Evolutionary conservation across 2,329 filamentous ascomycete genomes (phyloP).

Genomic region (Lecanicillium sp.): DNA sequence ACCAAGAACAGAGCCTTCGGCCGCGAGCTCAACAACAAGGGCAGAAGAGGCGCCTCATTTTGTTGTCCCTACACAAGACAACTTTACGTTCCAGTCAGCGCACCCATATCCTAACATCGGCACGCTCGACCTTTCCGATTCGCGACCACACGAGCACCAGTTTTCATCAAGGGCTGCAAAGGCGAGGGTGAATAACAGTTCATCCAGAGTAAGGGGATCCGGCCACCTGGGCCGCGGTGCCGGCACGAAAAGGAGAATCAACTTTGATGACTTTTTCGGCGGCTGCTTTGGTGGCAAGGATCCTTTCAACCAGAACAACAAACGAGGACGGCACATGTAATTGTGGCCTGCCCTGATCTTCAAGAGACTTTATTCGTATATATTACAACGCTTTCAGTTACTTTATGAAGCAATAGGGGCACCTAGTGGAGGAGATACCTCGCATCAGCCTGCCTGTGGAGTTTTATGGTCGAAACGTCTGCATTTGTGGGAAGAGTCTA

Average conservation of each 20-base stretch:
- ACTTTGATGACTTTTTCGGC: constrained; percentile 69
- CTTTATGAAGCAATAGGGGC: neutral
- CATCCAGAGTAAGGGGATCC: constrained; percentile 18
- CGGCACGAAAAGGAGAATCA: constrained; percentile 65
- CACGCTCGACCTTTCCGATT: constrained; percentile 51
- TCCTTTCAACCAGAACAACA: constrained; percentile 38
- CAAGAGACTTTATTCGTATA: too few relatives aligned
- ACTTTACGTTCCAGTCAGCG: constrained; percentile 62
- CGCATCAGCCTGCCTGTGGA: too few relatives aligned
- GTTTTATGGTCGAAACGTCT: too few relatives aligned
- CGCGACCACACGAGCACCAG: constrained; percentile 30
- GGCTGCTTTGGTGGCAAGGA: constrained; percentile 58
- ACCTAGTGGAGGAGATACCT: neutral
- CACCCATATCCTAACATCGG: constrained; percentile 53
- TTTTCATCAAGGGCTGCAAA: constrained; percentile 19
- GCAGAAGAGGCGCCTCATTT: constrained; percentile 27
- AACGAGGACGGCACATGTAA: constrained; percentile 40
- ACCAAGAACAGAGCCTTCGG: constrained; percentile 15
- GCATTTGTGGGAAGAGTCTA: too few relatives aligned
- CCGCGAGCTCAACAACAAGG: constrained; percentile 16
- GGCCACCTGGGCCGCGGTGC: constrained; percentile 52
- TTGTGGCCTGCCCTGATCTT: too few relatives aligned
- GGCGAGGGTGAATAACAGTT: constrained; percentile 17
- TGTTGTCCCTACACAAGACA: constrained; percentile 47
- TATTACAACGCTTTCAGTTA: too few relatives aligned